Conservation (phyloP, 2,329 filamentous ascomycete species). For the Pezicula radicicola region DNA sequence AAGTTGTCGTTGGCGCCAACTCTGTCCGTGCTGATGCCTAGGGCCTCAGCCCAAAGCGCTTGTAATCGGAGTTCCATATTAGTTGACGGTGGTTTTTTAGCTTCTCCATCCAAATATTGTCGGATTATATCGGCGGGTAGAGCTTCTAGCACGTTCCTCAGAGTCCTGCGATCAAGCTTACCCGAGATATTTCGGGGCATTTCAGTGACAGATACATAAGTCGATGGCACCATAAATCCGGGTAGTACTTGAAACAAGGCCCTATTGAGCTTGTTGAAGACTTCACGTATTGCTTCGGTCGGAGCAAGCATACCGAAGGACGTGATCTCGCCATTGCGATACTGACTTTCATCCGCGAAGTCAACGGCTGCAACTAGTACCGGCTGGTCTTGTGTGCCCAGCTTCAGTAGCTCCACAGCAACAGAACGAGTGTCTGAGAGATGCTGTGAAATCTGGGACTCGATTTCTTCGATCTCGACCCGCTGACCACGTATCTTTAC, state of each 20-base stretch:
- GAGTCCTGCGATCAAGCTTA: conserved; percentile 29
- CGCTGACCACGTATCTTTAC: conserved; percentile 63
- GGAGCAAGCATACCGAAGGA: not conserved
- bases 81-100: not conserved
- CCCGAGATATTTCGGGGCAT: conserved; percentile 25
- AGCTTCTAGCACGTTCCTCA: not conserved
- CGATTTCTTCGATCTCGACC: conserved; percentile 60
- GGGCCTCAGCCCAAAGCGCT: not conserved
- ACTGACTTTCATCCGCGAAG: not conserved
- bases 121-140: not conserved
- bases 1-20: conserved; percentile 1
- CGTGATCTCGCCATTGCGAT: not conserved
- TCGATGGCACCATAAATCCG: conserved; percentile 32
- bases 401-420: not conserved
- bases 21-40: not conserved
- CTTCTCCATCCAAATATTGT: not conserved
- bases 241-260: conserved; percentile 20
- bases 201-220: conserved; percentile 25
- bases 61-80: not conserved
- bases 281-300: conserved; percentile 1
- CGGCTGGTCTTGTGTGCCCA: not conserved
- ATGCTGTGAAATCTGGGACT: conserved; percentile 18
- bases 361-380: conserved; percentile 1
- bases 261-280: not conserved
- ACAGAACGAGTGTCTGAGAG: not conserved